A percentile compares a stretch with the other conserved stretches of the same genome.
phyloP scores from a whole-genome alignment of 257 asterid species.

The Nicotiana obtusifolia region DNA sequence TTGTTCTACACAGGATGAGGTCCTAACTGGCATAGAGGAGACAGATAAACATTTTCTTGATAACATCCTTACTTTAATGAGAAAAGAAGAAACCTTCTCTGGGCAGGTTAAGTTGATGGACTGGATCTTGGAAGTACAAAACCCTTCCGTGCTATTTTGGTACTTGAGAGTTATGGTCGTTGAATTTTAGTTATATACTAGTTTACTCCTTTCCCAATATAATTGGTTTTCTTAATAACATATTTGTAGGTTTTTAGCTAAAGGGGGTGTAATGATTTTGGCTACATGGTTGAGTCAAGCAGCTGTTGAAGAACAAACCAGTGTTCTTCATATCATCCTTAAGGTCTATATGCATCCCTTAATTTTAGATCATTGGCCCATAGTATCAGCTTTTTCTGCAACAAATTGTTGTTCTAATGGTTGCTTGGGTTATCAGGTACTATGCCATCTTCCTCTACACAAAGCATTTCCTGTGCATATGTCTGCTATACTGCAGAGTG shows the following conservation, averaged over 20 bases:
- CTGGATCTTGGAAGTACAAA: conserved; percentile 69
- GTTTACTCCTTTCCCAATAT: neutral
- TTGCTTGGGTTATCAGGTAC: conserved; percentile 47
- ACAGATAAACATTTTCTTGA: conserved; percentile 59
- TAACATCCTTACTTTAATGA: conserved; percentile 65
- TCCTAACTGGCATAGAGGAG: conserved; percentile 47
- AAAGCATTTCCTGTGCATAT: conserved; percentile 84
- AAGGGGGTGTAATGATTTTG: conserved; percentile 86
- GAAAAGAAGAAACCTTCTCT: conserved; percentile 81
- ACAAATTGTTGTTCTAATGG: conserved; percentile 15
- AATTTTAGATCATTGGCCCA: neutral
- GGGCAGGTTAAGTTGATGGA: conserved; percentile 89
- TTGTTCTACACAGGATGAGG: conserved; percentile 44
- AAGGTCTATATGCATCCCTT: conserved; percentile 39
- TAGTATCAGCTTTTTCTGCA: neutral
- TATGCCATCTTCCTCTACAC: conserved; percentile 77
- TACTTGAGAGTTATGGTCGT: conserved; percentile 23
- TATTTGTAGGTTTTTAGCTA: conserved; percentile 63
- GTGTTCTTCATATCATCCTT: conserved; percentile 60
- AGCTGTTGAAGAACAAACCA: conserved; percentile 85
- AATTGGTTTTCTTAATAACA: conserved; percentile 14
- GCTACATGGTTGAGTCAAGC: conserved; percentile 97
- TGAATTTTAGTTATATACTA: neutral
- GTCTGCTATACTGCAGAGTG: conserved; percentile 95
- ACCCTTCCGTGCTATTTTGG: conserved; percentile 66